These are phyloP conservation scores for Diplodia sapinea DNA, from an alignment of 2,329 filamentous ascomycete species.

Conservation along the genomic window DNA sequence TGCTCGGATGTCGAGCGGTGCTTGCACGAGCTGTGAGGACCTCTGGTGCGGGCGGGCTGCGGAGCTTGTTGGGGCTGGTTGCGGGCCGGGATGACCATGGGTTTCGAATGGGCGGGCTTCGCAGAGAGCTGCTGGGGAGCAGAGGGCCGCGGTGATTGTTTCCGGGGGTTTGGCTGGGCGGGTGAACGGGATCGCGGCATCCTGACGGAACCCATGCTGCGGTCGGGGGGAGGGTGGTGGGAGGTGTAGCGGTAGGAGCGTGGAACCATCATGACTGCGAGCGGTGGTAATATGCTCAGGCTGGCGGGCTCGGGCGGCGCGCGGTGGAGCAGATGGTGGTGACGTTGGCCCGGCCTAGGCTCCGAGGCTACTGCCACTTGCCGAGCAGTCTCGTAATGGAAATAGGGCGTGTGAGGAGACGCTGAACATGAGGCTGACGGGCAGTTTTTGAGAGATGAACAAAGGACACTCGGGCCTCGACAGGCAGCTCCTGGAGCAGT, in stretches of 20 bases:
- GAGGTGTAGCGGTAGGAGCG: constrained; percentile 53
- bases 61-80: constrained; percentile 34
- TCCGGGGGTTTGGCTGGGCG: not conserved
- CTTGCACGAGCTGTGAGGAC: not conserved
- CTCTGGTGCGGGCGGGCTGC: not conserved
- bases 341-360: constrained; percentile 29
- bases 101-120: constrained; percentile 46
- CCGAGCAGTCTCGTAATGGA: constrained; percentile 31
- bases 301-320: constrained; percentile 18
- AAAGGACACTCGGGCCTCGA: not conserved
- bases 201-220: constrained; percentile 28
- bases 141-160: constrained; percentile 31
- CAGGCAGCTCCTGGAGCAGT: not conserved
- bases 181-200: constrained; percentile 21
- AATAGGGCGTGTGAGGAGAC: constrained; percentile 7
- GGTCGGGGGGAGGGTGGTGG: constrained; percentile 31
- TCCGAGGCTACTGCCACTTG: constrained; percentile 29
- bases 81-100: constrained; percentile 51
- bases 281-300: not conserved
- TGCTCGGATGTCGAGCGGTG: constrained; percentile 43
- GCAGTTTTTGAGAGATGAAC: constrained; percentile 34
- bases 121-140: constrained; percentile 9
- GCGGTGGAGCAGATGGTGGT: constrained; percentile 19
- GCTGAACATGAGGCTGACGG: constrained; percentile 21
- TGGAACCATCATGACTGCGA: constrained; percentile 51